Evolutionary conservation across 2,329 filamentous ascomycete species (phyloP), one percentile per base, ranked within the genome.

Genomic region (Dactylonectria macrodidyma): DNA sequence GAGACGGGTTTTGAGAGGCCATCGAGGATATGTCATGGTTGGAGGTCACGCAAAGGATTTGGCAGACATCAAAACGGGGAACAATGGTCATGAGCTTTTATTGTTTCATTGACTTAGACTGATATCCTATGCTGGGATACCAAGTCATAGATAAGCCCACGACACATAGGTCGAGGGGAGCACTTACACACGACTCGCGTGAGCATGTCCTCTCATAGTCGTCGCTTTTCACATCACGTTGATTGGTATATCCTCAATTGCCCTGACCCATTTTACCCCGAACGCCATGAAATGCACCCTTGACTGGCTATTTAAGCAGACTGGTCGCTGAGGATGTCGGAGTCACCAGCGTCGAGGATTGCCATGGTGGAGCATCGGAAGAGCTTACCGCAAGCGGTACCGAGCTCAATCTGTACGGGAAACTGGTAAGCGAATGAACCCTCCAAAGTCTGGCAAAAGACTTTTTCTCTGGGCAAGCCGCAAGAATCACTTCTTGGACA

Each of bases 351-450:
- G 86, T 99, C 96, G 77, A 98, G 88, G 82, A 98, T 93, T 79
- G 95, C 92, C 93, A 99, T 97, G 86, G 95, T 97, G 77, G 94
- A 95, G 91, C 94, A 97, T 79, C 95, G 91, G 93, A 97, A 99
- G 83, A 99, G 93, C 90, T 98, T 98, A 89, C 96, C 96, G 88
- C 95, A 98, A 78, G 95, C 95, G 82, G 95, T 98, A 81, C 96
- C 96, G 77, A 99, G 90, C 89, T 98, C 96, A 83, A 98, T 98
- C 95, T 98, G 84, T 84, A 81, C 71, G 71, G 16, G 70, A 77
- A 69, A 81, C 73, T 78, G 81, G 89, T 92, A 87, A 92, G 90
- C 89, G 83, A 78, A 81, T 84, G 80, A 85, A 91, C 94, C 94
- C 94, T 97, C 94, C 94, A 93, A 96, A 96, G 93, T 90, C 91